Evolutionary conservation across 306 rosid species (phyloP).

Genomic region (Neltuma alba): DNA sequence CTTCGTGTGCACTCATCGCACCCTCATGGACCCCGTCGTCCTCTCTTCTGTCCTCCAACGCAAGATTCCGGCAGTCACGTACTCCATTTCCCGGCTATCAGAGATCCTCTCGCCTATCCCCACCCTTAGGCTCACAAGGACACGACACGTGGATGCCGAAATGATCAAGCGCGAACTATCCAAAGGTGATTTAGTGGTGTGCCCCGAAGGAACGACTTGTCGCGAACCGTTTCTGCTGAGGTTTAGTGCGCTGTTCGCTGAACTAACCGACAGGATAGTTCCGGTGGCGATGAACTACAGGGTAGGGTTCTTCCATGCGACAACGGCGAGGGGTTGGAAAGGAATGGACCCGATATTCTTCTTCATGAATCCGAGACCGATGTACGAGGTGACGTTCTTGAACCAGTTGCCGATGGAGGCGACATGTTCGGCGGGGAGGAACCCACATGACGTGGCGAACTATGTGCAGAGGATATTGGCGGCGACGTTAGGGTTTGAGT

Average conservation of each 20-base stretch:
- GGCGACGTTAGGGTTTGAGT: conserved; percentile 84
- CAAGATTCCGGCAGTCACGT: conserved; percentile 76
- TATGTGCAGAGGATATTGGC: conserved; percentile 90
- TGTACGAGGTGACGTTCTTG: conserved; percentile 87
- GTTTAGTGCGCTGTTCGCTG: conserved; percentile 83
- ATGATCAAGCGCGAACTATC: conserved; percentile 61
- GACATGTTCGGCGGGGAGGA: conserved; percentile 82
- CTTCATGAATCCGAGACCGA: conserved; percentile 95
- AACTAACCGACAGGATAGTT: conserved; percentile 84
- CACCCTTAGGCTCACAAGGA: conserved; percentile 70
- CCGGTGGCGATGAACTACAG: conserved; percentile 96
- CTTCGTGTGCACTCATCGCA: conserved; percentile 90
- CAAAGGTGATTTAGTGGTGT: conserved; percentile 77
- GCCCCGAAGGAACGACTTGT: conserved; percentile 97
- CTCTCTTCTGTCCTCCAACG: conserved; percentile 76
- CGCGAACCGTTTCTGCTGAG: conserved; percentile 90
- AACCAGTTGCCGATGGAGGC: conserved; percentile 89
- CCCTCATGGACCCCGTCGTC: conserved; percentile 90
- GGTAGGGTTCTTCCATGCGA: conserved; percentile 93
- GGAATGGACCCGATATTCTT: conserved; percentile 83
- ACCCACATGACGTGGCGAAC: conserved; percentile 92
- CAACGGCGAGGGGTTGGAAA: conserved; percentile 93
- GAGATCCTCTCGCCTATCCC: conserved; percentile 92
- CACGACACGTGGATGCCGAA: conserved; percentile 66
- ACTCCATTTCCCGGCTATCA: conserved; percentile 79